Base-by-base conservation (phyloP, 192 early-diverging fungal species). In the Umbelopsis sp. region DNA sequence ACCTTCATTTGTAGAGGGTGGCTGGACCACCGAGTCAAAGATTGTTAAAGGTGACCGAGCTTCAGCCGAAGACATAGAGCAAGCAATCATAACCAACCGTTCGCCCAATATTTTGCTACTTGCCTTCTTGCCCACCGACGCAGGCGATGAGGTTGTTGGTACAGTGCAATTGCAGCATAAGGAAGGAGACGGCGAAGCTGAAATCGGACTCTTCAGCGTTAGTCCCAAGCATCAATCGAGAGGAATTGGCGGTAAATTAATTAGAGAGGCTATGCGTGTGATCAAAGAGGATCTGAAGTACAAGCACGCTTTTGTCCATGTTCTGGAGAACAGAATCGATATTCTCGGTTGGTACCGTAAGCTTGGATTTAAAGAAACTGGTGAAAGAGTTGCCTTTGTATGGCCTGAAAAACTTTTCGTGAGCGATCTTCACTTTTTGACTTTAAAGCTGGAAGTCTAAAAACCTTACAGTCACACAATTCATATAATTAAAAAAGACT, bases 21-120 rank as follows among this genome's bases (percentile, higher is more conserved):
- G 81, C 20, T 86, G 84, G 84, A 86, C 84, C 21, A 82, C 80
- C 14, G 84, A 86, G 56, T 72, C 77, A 1, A 71, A 82, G 26
- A 50, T 86, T 17, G 82, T 86, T 21, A 66, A n/a, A 7, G 84
- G 83, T 7, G 74, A 80, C 49, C 74, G 84, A 22, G 72, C 74
- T n/a, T 71, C 76, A 2, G 44, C 68, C 7, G 77, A 82, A 17
- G 80, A 70, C 41, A 51, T 86, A 7, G 71, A 70, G 29, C 56
- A 70, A 24, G 71, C 69, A 14, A 52, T 86, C 5, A 5, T 50
- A 45, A 70, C 77, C 45, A 78, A 80, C 38, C 45, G 76, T 31
- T 74, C 80, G 53, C 78, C 82, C 20, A 72, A 80, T 29, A 44
- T 68, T 21, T 45, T 86, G 24, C 51, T 83, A 12, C 56, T 82